Percentiles rank a stretch among this genome's conserved stretches.
Evolutionary conservation across 495 filamentous ascomycete species (phyloP).

Genomic region (Chaetomium cochliodes): DNA sequence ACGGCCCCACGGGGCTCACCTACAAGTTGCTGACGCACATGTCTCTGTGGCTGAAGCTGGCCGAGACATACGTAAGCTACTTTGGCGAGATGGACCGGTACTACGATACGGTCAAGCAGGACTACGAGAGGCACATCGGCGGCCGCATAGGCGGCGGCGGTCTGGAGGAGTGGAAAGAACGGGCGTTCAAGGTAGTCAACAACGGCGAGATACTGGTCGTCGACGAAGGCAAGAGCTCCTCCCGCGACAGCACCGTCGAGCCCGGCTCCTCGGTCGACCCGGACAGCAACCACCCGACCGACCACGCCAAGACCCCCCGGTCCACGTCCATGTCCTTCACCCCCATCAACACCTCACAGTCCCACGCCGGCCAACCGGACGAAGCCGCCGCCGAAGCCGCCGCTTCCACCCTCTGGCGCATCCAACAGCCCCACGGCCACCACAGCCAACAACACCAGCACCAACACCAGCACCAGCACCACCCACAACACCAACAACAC

Average conservation of each 20-base stretch:
- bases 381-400: slow-evolving; percentile 12
- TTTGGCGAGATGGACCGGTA: slow-evolving; percentile 66
- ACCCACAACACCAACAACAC: slow-evolving; percentile 5
- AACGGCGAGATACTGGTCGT: slow-evolving; percentile 40
- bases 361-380: slow-evolving; percentile 24
- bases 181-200: slow-evolving; percentile 40
- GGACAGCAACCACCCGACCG: slow-evolving; percentile 25
- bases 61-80: slow-evolving; percentile 66
- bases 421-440: slow-evolving; percentile 11
- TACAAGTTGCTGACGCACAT: slow-evolving; percentile 55
- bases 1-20: slow-evolving; percentile 41
- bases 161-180: slow-evolving; percentile 66
- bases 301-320: slow-evolving; percentile 32
- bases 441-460: slow-evolving; percentile 3
- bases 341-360: slow-evolving; percentile 48
- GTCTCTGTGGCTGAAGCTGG: slow-evolving; percentile 66
- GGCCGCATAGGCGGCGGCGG: slow-evolving; percentile 57
- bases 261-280: slow-evolving; percentile 29
- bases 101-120: slow-evolving; percentile 61
- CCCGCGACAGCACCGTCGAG: slow-evolving; percentile 36
- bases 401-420: slow-evolving; percentile 20
- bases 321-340: slow-evolving; percentile 47
- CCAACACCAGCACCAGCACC: background rate
- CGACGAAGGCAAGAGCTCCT: slow-evolving; percentile 36
- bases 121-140: slow-evolving; percentile 46